Percentiles rank a stretch among this genome's conserved stretches.
Conservation (phyloP, 441 rosid species). For the Gossypium trilobum region DNA sequence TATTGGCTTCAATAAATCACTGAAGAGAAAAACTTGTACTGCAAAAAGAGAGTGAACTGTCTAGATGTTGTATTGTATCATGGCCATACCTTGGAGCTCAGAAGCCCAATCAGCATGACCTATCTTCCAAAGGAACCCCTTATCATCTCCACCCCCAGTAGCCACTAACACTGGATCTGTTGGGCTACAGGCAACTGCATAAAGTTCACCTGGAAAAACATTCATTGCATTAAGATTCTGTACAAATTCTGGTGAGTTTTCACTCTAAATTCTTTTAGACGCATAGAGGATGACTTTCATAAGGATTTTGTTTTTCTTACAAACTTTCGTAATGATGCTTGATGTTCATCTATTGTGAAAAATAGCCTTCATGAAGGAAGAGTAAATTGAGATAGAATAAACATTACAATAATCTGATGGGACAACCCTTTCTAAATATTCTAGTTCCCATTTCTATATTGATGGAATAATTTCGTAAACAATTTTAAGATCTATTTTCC, state of each 20-base stretch:
- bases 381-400: background rate
- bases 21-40: background rate
- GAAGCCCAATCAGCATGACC: constrained; percentile 80
- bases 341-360: background rate
- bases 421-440: background rate
- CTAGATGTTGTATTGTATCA: background rate
- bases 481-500: background rate
- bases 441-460: background rate
- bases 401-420: background rate
- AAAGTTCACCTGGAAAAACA: constrained; percentile 49
- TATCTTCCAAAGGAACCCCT: constrained; percentile 71
- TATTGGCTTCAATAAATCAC: background rate
- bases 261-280: background rate
- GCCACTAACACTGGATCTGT: constrained; percentile 70
- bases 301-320: background rate
- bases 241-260: background rate
- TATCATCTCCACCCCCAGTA: constrained; percentile 87
- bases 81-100: constrained; percentile 46
- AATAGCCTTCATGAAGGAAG: background rate
- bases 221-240: background rate
- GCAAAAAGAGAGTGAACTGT: background rate
- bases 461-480: background rate
- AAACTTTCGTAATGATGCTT: background rate
- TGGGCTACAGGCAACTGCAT: constrained; percentile 67
- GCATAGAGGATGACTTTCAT: background rate